A percentile compares a stretch with the other conserved stretches of the same genome.
Evolutionary conservation across 192 early-diverging fungal species (phyloP).

Genomic region (Backusella liffmaniae): DNA sequence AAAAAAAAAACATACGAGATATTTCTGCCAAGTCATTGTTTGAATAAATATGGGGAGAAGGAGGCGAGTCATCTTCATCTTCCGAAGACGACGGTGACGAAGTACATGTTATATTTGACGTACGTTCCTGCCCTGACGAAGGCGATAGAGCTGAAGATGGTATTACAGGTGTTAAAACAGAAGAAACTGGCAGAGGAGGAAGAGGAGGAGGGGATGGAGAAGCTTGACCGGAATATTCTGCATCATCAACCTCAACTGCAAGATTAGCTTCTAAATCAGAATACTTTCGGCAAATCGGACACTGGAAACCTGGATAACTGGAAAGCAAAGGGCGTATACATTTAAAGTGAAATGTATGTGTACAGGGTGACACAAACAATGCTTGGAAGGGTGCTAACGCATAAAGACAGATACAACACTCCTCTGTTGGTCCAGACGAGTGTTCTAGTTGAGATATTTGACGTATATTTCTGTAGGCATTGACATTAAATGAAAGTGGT

Average conservation of each 20-base stretch:
- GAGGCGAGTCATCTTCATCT: neutral
- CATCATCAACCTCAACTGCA: constrained; percentile 29
- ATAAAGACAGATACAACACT: constrained; percentile 83
- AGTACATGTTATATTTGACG: neutral
- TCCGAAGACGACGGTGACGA: neutral
- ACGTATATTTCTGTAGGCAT: constrained; percentile 25
- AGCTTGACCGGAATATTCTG: neutral
- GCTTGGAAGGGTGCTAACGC: constrained; percentile 76
- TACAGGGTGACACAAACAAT: constrained; percentile 82
- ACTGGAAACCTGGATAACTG: constrained; percentile 65
- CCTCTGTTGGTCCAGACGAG: constrained; percentile 18
- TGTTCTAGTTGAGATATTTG: neutral
- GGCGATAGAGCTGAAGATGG: neutral
- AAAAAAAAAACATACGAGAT: neutral
- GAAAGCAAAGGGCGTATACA: constrained; percentile 65
- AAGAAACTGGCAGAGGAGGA: neutral
- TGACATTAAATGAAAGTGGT: constrained; percentile 47
- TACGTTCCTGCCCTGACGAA: neutral
- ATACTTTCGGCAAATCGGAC: constrained; percentile 80
- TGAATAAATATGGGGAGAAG: neutral
- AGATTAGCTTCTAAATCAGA: constrained; percentile 77
- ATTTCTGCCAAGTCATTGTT: neutral
- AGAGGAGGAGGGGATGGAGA: neutral
- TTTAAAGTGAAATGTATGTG: constrained; percentile 84
- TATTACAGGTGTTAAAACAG: neutral